Conservation (phyloP, 345 rosid species). For the Trapa bicornis region DNA sequence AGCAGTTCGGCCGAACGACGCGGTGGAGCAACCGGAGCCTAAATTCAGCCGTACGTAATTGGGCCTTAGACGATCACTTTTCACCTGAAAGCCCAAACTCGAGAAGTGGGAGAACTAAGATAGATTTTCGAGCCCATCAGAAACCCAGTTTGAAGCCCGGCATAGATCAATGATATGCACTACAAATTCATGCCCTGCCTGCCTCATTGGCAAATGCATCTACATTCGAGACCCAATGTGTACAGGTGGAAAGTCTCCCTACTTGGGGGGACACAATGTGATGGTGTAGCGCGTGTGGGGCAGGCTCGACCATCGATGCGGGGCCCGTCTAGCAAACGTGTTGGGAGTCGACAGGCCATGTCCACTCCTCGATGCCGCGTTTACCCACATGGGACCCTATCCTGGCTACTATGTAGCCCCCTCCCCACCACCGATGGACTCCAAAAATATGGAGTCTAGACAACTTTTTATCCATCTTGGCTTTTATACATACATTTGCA, state of each 20-base stretch:
- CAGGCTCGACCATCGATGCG: conserved; percentile 32
- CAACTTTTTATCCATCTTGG: neutral
- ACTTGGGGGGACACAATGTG: neutral
- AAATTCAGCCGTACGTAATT: too few species aligned
- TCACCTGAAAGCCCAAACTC: too few species aligned
- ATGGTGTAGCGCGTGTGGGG: too few species aligned
- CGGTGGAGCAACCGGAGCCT: too few species aligned
- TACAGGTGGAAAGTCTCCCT: neutral
- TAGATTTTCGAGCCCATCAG: too few species aligned
- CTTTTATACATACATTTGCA: neutral
- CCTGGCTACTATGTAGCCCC: neutral
- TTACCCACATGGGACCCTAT: conserved; percentile 6
- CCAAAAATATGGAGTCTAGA: conserved; percentile 2
- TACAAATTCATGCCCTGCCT: too few species aligned
- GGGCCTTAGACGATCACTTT: too few species aligned
- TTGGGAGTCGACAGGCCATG: neutral
- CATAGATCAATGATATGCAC: too few species aligned
- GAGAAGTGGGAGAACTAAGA: too few species aligned
- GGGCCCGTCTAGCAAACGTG: conserved; percentile 27
- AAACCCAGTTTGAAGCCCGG: too few species aligned
- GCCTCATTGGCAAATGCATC: neutral
- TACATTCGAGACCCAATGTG: neutral
- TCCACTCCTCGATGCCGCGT: conserved; percentile 14
- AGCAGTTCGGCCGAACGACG: too few species aligned
- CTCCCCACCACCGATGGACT: neutral